phyloP scores from a whole-genome alignment of 1,284 basidiomycete genomes.

The Ganoderma meredithae region DNA sequence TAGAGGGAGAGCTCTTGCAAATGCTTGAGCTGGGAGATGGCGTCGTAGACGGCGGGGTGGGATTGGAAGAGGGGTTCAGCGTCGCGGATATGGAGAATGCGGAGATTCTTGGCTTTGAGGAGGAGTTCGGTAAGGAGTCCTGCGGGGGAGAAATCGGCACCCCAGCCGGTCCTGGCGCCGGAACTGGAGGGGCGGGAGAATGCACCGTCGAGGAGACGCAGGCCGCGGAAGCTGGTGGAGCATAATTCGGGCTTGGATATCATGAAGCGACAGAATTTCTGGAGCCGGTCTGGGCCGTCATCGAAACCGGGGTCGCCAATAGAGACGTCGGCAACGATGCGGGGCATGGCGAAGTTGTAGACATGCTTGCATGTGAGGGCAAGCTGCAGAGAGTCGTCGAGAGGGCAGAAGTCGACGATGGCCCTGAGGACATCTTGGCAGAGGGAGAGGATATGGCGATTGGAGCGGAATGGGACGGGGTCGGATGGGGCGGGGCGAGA shows the following conservation, averaged over 20 bases:
- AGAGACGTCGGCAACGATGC: slow-evolving; percentile 33
- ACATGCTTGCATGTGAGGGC: slow-evolving; percentile 32
- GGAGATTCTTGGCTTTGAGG: slow-evolving; percentile 31
- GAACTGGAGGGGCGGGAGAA: slow-evolving; percentile 29
- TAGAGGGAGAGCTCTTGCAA: slow-evolving; percentile 34
- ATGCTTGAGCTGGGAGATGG: slow-evolving; percentile 28
- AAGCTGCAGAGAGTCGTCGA: slow-evolving; percentile 30
- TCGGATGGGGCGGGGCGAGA: slow-evolving; percentile 8
- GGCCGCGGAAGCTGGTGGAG: slow-evolving; percentile 29
- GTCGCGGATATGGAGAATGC: slow-evolving; percentile 34
- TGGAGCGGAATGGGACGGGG: slow-evolving; percentile 8
- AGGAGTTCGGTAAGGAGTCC: slow-evolving; percentile 33
- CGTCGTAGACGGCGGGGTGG: slow-evolving; percentile 34
- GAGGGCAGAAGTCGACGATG: slow-evolving; percentile 29
- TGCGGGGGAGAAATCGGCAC: slow-evolving; percentile 34
- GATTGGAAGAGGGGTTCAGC: slow-evolving; percentile 35
- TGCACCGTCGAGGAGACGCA: slow-evolving; percentile 34
- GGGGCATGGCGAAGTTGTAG: slow-evolving; percentile 31
- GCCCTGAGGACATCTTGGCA: slow-evolving; percentile 31
- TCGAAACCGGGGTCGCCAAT: slow-evolving; percentile 25
- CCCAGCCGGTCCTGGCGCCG: slow-evolving; percentile 24
- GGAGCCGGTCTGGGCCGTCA: slow-evolving; percentile 29
- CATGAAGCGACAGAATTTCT: slow-evolving; percentile 31
- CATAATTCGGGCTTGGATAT: slow-evolving; percentile 25
- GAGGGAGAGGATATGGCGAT: slow-evolving; percentile 28